Evolutionary conservation across 225 moss, liverwort and hornwort genomes (phyloP), one percentile per base, ranked within the genome.

Genomic region (Neckera pumila): DNA sequence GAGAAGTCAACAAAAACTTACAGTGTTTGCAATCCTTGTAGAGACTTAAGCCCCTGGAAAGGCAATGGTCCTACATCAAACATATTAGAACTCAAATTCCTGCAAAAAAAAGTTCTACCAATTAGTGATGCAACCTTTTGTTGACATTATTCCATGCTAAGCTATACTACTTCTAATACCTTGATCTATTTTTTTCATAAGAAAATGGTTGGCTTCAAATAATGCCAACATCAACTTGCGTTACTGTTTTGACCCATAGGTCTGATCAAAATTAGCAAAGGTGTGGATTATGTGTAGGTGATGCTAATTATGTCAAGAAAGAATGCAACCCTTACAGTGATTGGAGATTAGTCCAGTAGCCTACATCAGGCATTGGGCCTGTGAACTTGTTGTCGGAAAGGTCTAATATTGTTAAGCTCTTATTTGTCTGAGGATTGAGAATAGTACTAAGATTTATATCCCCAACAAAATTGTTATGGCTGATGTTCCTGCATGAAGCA

Each of bases 311-410:
- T 21, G 53, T n/a, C 27, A 38, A 4, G 12, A 40, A 67, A 42
- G 17, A 43, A 58, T 3, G 6, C 30, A 69, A 64, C 3, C 14
- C 88, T 89, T 84, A 89, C 87, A 91, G 11, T 51, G 53, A 61
- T 80, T 42, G 34, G 42, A 89, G 81, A 8, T 13, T 34, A 22
- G 15, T 3, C 84, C 74, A 89, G 2, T 3, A 10, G 53, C 87
- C 47, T 2, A 89, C 80, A 89, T 84, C 42, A 47, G 91, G 91
- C 40, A 91, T 49, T 49, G 87, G 75, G 30, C 91, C 84, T 36
- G 53, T 89, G 61, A 91, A 89, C 0, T 18, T 28, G 80, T 91
- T 91, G 84, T 81, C 2, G 1, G 91, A 91, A 84, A 91, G 75
- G 80, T 91, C 91, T 53, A 89, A 66, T 4, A 21, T n/a, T 7